Evolutionary conservation across 2,329 filamentous ascomycete species (phyloP), one percentile per base, ranked within the genome.

Genomic region (Monosporascus sp.): DNA sequence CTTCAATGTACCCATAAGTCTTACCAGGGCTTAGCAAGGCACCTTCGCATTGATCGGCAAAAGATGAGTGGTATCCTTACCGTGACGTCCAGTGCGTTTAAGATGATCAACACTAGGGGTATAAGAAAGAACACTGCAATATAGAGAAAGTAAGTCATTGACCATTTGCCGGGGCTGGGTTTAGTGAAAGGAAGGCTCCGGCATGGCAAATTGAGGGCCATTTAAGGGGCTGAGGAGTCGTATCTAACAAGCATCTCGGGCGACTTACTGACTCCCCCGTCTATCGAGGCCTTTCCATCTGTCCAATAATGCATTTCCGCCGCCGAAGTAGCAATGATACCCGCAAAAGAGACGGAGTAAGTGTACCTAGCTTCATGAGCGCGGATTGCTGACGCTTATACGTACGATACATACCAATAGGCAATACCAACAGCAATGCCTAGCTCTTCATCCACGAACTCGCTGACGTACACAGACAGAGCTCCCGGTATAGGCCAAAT

Each of bases 401-500:
- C 44, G 18, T 15, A 24, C 24, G 31, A 18, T 37, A 54, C 66
- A 47, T 50, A 69, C 66, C 67, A 69, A 49, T 69, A 68, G 39
- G 63, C 61, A 35, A 68, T 57, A 37, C 66, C 67, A 20, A 68
- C 61, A 6, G 60, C 60, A 25, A 68, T 65, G 6, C 65, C 66
- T n/a, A 69, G 55, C 38, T 68, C 66, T 9, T 53, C 56, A 41
- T 69, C 65, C 8, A 69, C 62, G 51, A 68, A 69, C 49, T 64
- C 63, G 50, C 65, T 60, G 9, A 68, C 65, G 43, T 65, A 69
- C 43, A 65, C 60, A 6, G 62, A 62, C 22, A 69, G 37, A 2
- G 66, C 66, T 22, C 67, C 66, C 1, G 66, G 65, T 15, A 70
- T 59, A 5, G 66, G 65, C 65, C 65, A 68, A 20, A 68, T 64